A percentile compares a stretch with the other conserved stretches of the same genome.
These are phyloP conservation scores for Wakefieldia striispora DNA, from an alignment of 768 basidiomycete species.

Conservation along the genomic window DNA sequence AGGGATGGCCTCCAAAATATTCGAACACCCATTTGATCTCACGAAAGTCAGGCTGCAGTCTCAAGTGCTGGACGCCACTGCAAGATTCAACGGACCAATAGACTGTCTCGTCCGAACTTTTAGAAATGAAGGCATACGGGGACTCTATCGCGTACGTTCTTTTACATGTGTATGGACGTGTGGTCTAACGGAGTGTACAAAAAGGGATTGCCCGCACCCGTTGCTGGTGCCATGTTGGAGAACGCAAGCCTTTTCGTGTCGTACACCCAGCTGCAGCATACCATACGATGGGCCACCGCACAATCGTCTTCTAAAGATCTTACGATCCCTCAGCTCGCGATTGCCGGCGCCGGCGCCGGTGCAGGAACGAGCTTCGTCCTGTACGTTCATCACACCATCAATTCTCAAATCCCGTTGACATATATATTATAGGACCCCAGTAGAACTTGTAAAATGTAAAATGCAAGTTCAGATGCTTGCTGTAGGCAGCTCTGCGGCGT, in stretches of 20 bases:
- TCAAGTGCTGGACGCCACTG: slow-evolving; percentile 72
- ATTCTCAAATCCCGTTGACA: background rate
- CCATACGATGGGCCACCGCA: slow-evolving; percentile 46
- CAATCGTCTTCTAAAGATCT: slow-evolving; percentile 40
- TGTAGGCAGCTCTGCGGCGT: slow-evolving; percentile 14
- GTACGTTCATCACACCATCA: slow-evolving; percentile 45
- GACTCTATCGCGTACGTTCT: slow-evolving; percentile 76
- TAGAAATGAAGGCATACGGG: slow-evolving; percentile 75
- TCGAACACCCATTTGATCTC: slow-evolving; percentile 95
- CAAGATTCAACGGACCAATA: slow-evolving; percentile 78
- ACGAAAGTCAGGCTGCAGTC: slow-evolving; percentile 93
- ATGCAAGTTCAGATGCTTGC: slow-evolving; percentile 95
- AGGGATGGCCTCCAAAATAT: slow-evolving; percentile 81
- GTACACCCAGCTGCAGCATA: slow-evolving; percentile 73
- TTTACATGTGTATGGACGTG: background rate
- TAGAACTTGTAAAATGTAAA: slow-evolving; percentile 94
- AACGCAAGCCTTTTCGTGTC: slow-evolving; percentile 87
- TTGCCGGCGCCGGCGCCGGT: slow-evolving; percentile 89
- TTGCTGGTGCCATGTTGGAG: slow-evolving; percentile 90
- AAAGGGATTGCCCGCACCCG: slow-evolving; percentile 87
- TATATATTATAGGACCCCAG: slow-evolving; percentile 65
- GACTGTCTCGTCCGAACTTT: slow-evolving; percentile 87
- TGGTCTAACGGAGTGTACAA: slow-evolving; percentile 2
- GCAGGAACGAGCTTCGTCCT: slow-evolving; percentile 82
- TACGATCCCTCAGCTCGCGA: slow-evolving; percentile 63